A percentile compares a stretch with the other conserved stretches of the same genome.
These are phyloP conservation scores for Niveomyces coronatus DNA, from an alignment of 2,329 filamentous ascomycete species.

Conservation along the genomic window DNA sequence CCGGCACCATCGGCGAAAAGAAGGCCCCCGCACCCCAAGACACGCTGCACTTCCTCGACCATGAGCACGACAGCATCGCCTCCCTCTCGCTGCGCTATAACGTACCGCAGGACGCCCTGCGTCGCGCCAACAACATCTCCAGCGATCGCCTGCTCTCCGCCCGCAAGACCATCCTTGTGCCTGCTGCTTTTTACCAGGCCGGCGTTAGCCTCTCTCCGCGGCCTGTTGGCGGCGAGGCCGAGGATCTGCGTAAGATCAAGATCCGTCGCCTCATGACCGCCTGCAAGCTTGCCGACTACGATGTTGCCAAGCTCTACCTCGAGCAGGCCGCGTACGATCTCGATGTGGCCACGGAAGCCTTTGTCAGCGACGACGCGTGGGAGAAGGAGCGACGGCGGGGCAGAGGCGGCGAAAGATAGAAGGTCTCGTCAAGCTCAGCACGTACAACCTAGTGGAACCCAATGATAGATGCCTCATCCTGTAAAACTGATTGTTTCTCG, in stretches of 20 bases:
- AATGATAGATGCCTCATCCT: neutral
- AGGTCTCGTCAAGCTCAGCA: too few relatives aligned
- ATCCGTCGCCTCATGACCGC: conserved; percentile 69
- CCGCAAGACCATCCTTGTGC: conserved; percentile 60
- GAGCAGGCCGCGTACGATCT: conserved; percentile 60
- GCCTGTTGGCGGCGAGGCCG: conserved; percentile 64
- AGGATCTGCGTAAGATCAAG: conserved; percentile 58
- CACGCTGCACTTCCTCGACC: conserved; percentile 64
- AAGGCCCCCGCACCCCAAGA: conserved; percentile 38
- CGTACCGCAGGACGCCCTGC: conserved; percentile 52
- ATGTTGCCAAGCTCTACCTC: conserved; percentile 65
- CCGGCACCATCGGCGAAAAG: conserved; percentile 5
- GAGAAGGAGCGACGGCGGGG: conserved; percentile 46
- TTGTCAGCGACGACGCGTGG: conserved; percentile 65
- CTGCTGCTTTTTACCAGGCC: conserved; percentile 57
- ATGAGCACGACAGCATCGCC: conserved; percentile 54
- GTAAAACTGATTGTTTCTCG: conserved; percentile 15
- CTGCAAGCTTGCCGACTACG: conserved; percentile 68
- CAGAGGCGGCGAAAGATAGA: neutral
- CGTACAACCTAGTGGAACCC: too few relatives aligned
- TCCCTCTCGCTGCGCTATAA: conserved; percentile 63
- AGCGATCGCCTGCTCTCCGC: conserved; percentile 62
- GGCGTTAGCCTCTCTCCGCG: conserved; percentile 58
- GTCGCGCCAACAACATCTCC: conserved; percentile 58
- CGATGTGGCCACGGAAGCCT: conserved; percentile 51